Base-by-base conservation (phyloP, 1,284 basidiomycete species). In the Marasmius oreades region DNA sequence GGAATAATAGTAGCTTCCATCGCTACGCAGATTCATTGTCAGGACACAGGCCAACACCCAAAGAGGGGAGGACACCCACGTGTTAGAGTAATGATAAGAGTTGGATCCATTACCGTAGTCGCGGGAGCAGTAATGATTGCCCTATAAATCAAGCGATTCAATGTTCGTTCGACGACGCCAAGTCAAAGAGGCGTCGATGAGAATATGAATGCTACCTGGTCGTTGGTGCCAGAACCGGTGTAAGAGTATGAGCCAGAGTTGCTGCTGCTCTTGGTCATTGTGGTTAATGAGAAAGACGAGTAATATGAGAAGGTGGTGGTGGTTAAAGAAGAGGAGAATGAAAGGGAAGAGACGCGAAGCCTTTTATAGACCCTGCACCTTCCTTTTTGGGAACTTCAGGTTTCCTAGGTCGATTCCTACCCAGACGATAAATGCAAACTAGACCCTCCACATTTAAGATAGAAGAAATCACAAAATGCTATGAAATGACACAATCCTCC, bases 401-500 rank as follows among this genome's bases (percentile, higher is more conserved):
- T n/a, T n/a, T n/a, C n/a, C n/a, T n/a, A n/a, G n/a, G n/a, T n/a
- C n/a, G n/a, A n/a, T n/a, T n/a, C n/a, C n/a, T n/a, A n/a, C n/a
- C n/a, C n/a, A n/a, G n/a, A n/a, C n/a, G n/a, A n/a, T 31, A 31
- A 31, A 31, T 31, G 4, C 28, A 31, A 31, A 31, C 28, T 10
- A 31, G 28, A 31, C 28, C 10, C 28, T 31, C 28, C 28, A 31
- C 4, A 31, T 31, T 4, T 31, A 31, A 31, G 10, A 10, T 31
- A n/a, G 28, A 31, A 10, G 10, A 31, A 5, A 31, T 5, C 39
- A 42, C 20, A n/a, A 2, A 33, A 31, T 11, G 18, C 28, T 64
- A 76, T 53, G 67, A 73, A 54, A 81, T 67, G 46, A 87, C 68
- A 76, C 93, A 95, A 69, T 95, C 93, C 69, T 95, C 93, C 67